These are phyloP conservation scores for Daldinia childiae DNA, from an alignment of 495 filamentous ascomycete genomes.

Conservation along the genomic window DNA sequence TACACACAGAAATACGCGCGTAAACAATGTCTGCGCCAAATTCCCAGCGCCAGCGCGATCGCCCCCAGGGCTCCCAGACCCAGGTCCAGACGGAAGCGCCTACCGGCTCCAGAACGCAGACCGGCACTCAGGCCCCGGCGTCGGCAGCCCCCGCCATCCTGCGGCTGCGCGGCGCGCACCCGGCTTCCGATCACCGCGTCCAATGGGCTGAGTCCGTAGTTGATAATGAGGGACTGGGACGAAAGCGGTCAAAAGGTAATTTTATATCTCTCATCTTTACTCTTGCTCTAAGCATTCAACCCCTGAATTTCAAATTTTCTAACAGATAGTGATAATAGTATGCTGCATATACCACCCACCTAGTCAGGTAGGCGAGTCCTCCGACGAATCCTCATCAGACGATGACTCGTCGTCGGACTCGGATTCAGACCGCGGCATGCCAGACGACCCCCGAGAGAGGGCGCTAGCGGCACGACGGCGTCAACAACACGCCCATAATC, in stretches of 20 bases:
- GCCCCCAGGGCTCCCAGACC: conserved; percentile 35
- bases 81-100: conserved; percentile 32
- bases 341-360: conserved; percentile 98
- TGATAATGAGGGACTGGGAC: conserved; percentile 95
- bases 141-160: conserved; percentile 52
- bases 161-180: conserved; percentile 56
- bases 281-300: not conserved
- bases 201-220: conserved; percentile 93
- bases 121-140: conserved; percentile 26
- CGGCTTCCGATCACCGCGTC: conserved; percentile 63
- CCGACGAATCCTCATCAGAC: conserved; percentile 73
- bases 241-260: conserved; percentile 91
- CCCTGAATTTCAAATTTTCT: not conserved
- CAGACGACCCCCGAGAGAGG: conserved; percentile 42
- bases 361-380: conserved; percentile 83
- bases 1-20: conserved; percentile 11
- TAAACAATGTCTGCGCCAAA: conserved; percentile 34
- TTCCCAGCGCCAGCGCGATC: conserved; percentile 36
- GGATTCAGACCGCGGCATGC: conserved; percentile 44
- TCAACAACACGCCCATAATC: conserved; percentile 46
- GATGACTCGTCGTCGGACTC: conserved; percentile 56
- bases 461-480: conserved; percentile 37
- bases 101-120: conserved; percentile 38
- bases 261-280: conserved; percentile 1
- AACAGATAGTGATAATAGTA: conserved; percentile 61